phyloP scores from a whole-genome alignment of 2,329 filamentous ascomycete genomes.

The Hymenoscyphus linearis region DNA sequence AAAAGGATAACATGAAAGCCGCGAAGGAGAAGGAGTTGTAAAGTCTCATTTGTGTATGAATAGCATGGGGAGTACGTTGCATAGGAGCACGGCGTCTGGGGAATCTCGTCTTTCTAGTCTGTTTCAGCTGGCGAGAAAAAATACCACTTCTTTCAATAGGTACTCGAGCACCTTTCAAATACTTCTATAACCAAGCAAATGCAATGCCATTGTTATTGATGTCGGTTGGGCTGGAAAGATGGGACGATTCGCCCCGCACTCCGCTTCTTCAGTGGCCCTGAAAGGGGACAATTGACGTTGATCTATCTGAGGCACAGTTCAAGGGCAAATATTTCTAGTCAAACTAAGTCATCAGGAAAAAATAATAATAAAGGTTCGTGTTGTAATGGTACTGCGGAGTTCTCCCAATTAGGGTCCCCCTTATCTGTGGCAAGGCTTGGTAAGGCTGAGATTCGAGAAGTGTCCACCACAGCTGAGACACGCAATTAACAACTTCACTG shows the following conservation, averaged over 20 bases:
- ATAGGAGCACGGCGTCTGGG: conserved; percentile 8
- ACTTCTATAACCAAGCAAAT: too few relatives aligned
- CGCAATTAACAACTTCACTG: conserved; percentile 19
- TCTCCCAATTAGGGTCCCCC: too few relatives aligned
- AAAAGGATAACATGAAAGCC: conserved; percentile 18
- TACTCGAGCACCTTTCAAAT: background rate
- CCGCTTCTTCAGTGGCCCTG: background rate
- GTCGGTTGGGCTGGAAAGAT: background rate
- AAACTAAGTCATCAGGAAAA: too few relatives aligned
- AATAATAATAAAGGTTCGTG: too few relatives aligned
- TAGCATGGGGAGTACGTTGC: background rate
- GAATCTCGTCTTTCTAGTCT: conserved; percentile 1
- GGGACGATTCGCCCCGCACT: background rate
- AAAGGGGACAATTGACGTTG: too few relatives aligned
- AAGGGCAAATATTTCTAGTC: too few relatives aligned
- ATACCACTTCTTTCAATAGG: conserved; percentile 2
- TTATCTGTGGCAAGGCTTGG: conserved; percentile 8
- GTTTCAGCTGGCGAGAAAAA: background rate
- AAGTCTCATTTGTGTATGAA: background rate
- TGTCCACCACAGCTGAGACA: conserved; percentile 21
- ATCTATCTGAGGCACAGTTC: too few relatives aligned
- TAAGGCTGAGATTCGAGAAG: conserved; percentile 18
- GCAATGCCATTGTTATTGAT: background rate
- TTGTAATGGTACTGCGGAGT: too few relatives aligned
- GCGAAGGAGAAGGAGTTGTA: conserved; percentile 22